Percentiles rank a stretch among this genome's conserved stretches.
Conservation (phyloP, 441 rosid species). For the California macrophylla region DNA sequence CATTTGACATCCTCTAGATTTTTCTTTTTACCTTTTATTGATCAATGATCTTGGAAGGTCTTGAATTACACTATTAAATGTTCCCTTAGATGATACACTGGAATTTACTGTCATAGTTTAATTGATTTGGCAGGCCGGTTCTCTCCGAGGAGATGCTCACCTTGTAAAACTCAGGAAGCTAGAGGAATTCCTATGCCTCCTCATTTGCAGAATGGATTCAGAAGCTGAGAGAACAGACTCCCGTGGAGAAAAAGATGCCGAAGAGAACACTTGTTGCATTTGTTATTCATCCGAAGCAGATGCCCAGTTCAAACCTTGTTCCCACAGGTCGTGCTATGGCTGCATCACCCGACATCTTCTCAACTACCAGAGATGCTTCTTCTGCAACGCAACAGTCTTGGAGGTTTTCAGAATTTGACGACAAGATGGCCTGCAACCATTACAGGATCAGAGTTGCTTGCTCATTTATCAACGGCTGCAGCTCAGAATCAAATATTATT, state of each 20-base stretch:
- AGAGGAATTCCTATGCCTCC: constrained; percentile 51
- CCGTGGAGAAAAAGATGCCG: constrained; percentile 33
- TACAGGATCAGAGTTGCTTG: background rate
- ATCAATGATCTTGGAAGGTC: background rate
- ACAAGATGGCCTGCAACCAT: constrained; percentile 9
- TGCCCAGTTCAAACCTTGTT: constrained; percentile 74
- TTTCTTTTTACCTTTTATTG: background rate
- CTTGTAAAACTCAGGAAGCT: constrained; percentile 50
- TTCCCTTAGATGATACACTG: background rate
- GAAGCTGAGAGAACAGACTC: constrained; percentile 26
- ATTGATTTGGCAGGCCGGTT: constrained; percentile 46
- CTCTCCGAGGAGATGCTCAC: constrained; percentile 44
- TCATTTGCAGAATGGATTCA: constrained; percentile 38
- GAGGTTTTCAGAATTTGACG: constrained; percentile 41
- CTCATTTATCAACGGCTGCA: background rate
- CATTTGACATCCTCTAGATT: background rate
- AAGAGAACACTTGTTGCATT: constrained; percentile 73
- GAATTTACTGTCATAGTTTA: background rate
- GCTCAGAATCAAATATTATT: background rate
- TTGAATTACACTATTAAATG: background rate
- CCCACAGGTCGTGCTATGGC: constrained; percentile 76
- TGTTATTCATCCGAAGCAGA: constrained; percentile 64
- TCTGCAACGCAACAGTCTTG: constrained; percentile 76
- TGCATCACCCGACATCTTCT: constrained; percentile 93
- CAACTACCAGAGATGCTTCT: constrained; percentile 88